Evolutionary conservation across 805 yeast species (phyloP).

Genomic region (Metschnikowia arizonensis): DNA sequence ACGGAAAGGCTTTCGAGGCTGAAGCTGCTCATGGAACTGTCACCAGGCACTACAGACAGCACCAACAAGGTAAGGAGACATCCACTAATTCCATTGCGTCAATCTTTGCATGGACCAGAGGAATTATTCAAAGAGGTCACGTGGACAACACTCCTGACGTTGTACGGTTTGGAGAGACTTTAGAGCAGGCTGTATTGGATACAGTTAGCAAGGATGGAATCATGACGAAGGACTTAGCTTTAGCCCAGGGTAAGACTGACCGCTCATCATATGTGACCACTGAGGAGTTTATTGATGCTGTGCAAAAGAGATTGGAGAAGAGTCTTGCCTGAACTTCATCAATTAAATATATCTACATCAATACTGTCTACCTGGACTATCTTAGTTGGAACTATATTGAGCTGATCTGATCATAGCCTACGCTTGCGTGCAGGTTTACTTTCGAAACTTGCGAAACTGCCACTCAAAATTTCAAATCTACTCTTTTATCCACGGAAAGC

Average conservation of each 20-base stretch:
- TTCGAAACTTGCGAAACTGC: too few species aligned
- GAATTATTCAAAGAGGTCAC: constrained; percentile 75
- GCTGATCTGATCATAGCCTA: too few species aligned
- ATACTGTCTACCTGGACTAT: too few species aligned
- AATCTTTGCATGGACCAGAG: constrained; percentile 85
- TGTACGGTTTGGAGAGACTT: constrained; percentile 56
- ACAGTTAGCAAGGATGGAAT: constrained; percentile 71
- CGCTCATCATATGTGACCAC: constrained; percentile 67
- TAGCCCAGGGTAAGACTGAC: constrained; percentile 60
- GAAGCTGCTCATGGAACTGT: constrained; percentile 90
- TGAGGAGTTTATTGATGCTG: constrained; percentile 73
- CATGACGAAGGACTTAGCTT: constrained; percentile 81
- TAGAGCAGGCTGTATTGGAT: constrained; percentile 66
- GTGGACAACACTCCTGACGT: constrained; percentile 70
- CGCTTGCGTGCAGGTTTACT: too few species aligned
- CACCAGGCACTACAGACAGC: constrained; percentile 79
- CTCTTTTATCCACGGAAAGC: too few species aligned
- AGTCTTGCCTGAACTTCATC: constrained; percentile 10
- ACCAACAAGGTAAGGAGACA: constrained; percentile 77
- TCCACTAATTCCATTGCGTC: constrained; percentile 84
- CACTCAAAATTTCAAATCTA: too few species aligned
- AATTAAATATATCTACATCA: too few species aligned
- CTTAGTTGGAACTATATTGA: too few species aligned
- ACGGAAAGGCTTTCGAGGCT: constrained; percentile 79
- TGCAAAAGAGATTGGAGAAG: constrained; percentile 51